Base-by-base conservation (phyloP, 768 basidiomycete genomes). In the Solioccasus polychromus region DNA sequence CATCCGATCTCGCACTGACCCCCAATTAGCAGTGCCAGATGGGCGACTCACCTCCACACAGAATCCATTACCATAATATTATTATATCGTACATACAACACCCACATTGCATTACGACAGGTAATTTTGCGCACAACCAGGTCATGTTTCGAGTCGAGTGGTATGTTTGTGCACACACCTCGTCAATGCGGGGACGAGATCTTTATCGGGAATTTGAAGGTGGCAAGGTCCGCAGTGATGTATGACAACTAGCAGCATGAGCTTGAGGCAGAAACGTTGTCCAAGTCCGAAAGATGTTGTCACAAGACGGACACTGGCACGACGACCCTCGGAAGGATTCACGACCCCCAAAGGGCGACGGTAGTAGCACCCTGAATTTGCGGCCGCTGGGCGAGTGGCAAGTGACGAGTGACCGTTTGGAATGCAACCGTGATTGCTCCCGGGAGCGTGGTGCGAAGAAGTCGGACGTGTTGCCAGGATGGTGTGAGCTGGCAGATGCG, bases 201-300 rank as follows among this genome's bases (percentile, higher is more conserved):
- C 39, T 32, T 40, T 42, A 47, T 39, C 61, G 61, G 60, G 58
- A 61, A 61, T 58, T 60, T 47, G 36, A 28, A 28, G 47, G 54
- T 60, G 48, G 47, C 48, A 32, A 42, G 48, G 44, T 43, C 46
- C 60, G 52, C 60, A 63, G 54, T 62, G 60, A 60, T 61, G 47
- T 46, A 46, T 35, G 37, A 36, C 45, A 55, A 29, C 45, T 39
- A 51, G 48, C 41, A 31, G 31, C 35, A 12, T 28, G 39, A 38
- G 53, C 52, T 54, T 49, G 60, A 62, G 60, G 60, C 49, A 41
- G 47, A 56, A 59, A 59, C 52, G 51, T 48, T 57, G 42, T 50
- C 48, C 57, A 52, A 55, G 57, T 51, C 46, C 29, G 42, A 54
- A 54, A 49, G 53, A 62, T 24, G 46, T 37, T 53, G 44, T 56